phyloP scores from a whole-genome alignment of 768 basidiomycete genomes.

The Mycena venus region DNA sequence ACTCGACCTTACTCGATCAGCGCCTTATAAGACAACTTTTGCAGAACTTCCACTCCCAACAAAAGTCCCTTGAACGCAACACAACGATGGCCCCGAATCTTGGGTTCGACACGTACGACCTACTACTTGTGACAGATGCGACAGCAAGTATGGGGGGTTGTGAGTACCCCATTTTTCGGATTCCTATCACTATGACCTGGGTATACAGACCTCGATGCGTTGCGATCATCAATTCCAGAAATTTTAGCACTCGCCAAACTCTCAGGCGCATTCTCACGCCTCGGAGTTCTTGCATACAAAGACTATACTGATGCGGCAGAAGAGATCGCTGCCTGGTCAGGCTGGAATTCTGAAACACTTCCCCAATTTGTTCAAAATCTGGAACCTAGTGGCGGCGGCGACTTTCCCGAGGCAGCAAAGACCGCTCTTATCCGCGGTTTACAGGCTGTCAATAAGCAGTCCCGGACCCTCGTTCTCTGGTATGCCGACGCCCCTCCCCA shows the following conservation, averaged over 20 bases:
- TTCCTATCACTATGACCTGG: not conserved
- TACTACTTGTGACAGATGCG: slow-evolving; percentile 42
- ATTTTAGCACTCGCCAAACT: slow-evolving; percentile 41
- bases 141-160: slow-evolving; percentile 41
- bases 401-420: slow-evolving; percentile 45
- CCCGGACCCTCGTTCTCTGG: slow-evolving; percentile 42
- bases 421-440: slow-evolving; percentile 41
- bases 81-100: not conserved
- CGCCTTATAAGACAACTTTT: no score
- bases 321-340: slow-evolving; percentile 39
- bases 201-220: slow-evolving; percentile 34
- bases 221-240: slow-evolving; percentile 39
- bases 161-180: slow-evolving; percentile 13
- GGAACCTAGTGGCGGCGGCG: slow-evolving; percentile 36
- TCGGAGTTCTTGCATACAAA: slow-evolving; percentile 42
- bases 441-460: slow-evolving; percentile 35
- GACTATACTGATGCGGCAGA: slow-evolving; percentile 35
- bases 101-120: slow-evolving; percentile 26
- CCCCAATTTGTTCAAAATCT: slow-evolving; percentile 33
- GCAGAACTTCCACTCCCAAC: no score
- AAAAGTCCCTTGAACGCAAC: no score
- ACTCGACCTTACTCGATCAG: no score
- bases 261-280: slow-evolving; percentile 40
- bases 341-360: slow-evolving; percentile 37
- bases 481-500: slow-evolving; percentile 45